Percentiles rank a stretch among this genome's conserved stretches.
phyloP scores from a whole-genome alignment of 345 rosid genomes.

The Boechera retrofracta region DNA sequence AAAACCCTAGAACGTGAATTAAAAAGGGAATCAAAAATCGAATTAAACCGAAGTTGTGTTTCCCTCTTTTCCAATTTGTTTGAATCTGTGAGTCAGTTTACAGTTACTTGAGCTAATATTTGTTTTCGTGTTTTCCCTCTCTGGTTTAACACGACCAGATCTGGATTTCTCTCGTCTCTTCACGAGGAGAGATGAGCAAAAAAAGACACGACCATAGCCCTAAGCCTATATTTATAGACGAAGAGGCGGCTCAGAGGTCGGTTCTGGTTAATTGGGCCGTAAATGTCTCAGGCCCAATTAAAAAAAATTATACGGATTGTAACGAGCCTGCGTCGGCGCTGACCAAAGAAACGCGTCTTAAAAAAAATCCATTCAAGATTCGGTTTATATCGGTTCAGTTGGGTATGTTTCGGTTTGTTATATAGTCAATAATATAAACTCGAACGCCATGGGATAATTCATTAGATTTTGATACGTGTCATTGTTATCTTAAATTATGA shows the following conservation, averaged over 20 bases:
- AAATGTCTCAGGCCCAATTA: constrained; percentile 1
- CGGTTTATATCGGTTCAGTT: neutral
- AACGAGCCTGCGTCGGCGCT: constrained; percentile 2
- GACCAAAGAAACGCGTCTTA: neutral
- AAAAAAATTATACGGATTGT: neutral
- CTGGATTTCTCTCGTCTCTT: constrained; percentile 37
- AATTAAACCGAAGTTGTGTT: neutral
- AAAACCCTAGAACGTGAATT: constrained; percentile 38
- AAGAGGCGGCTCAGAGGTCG: constrained; percentile 13
- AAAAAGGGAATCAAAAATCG: neutral
- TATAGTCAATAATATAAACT: no score
- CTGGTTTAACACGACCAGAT: constrained; percentile 34
- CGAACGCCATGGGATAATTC: no score
- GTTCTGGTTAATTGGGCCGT: constrained; percentile 25
- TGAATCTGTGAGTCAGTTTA: constrained; percentile 32
- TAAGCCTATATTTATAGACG: constrained; percentile 44
- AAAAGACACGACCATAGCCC: neutral
- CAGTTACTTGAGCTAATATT: constrained; percentile 32
- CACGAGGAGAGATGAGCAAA: constrained; percentile 30
- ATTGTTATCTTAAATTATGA: no score
- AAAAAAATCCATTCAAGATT: neutral
- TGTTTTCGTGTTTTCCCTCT: neutral
- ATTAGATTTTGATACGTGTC: no score
- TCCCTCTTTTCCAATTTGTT: constrained; percentile 35
- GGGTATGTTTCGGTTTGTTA: neutral